These are phyloP conservation scores for Cryptococcus floricola DNA, from an alignment of 1,284 basidiomycete genomes.

Conservation along the genomic window DNA sequence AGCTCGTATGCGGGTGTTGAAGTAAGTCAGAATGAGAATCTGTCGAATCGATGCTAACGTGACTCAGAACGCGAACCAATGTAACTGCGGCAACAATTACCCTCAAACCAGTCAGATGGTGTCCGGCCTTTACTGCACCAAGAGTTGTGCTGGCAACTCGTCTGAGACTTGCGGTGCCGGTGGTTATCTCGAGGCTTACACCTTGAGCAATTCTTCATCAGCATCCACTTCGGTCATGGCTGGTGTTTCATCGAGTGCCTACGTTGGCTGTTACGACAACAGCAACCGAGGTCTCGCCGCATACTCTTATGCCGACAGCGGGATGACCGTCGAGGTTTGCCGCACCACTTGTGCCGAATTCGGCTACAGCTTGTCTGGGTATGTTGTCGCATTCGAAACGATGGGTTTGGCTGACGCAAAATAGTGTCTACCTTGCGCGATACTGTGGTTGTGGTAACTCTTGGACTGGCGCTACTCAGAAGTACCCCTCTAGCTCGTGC, in stretches of 20 bases:
- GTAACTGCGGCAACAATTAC: conserved; percentile 13
- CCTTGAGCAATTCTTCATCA: not conserved
- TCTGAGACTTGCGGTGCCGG: conserved; percentile 23
- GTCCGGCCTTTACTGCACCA: conserved; percentile 11
- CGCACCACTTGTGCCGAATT: conserved; percentile 18
- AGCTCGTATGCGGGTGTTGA: conserved; percentile 7
- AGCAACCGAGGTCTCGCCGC: conserved; percentile 17
- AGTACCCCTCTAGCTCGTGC: conserved; percentile 12
- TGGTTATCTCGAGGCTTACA: conserved; percentile 13
- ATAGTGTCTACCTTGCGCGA: conserved; percentile 15
- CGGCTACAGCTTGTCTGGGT: conserved; percentile 15
- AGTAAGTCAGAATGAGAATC: no score
- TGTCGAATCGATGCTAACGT: no score
- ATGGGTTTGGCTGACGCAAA: not conserved
- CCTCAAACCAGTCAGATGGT: conserved; percentile 10
- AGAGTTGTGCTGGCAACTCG: conserved; percentile 19
- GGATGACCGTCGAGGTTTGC: conserved; percentile 24
- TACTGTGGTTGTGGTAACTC: conserved; percentile 28
- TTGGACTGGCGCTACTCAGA: conserved; percentile 10
- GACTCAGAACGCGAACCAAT: conserved; percentile 11
- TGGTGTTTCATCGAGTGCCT: conserved; percentile 6
- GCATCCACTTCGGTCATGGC: conserved; percentile 8
- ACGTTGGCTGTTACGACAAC: conserved; percentile 17
- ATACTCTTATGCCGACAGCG: conserved; percentile 15
- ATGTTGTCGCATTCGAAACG: not conserved